Base-by-base conservation (phyloP, 805 yeast genomes). In the Kodamaea sagamina region DNA sequence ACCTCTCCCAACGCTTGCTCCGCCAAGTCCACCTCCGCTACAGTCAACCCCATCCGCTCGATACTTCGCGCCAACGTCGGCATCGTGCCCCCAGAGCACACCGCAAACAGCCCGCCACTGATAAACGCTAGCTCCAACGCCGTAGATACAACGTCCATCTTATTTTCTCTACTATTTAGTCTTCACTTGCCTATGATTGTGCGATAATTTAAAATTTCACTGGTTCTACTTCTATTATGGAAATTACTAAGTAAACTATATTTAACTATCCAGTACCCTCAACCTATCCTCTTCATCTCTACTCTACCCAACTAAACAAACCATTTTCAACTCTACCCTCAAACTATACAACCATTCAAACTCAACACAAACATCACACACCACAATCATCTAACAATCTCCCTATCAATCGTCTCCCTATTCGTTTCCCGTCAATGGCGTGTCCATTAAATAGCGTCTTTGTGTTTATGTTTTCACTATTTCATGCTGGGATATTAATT, bases 91-190 rank as follows among this genome's bases (percentile, higher is more conserved):
- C 36, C 39, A 8, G 38, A 35, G 21, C 41, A 22, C 8, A 42
- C 17, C 3, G 45, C 36, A 25, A 42, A 42, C 27, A 27, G 18
- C n/a, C 27, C 37, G n/a, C 38, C 21, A n/a, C 32, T 15, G 6
- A 42, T 15, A 2, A 42, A 12, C 27, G 41, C 41, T 13, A 42
- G 13, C 18, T 42, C 34, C n/a, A 42, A 19, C 8, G 41, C 45
- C 9, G 41, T 42, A 6, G 21, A 6, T 4, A 42, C 32, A 19
- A 38, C 35, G 15, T 42, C 24, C 45, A 42, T 42, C 22, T n/a
- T 24, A 6, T 21, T 21, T 24, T 35, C 12, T 13, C 32, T 17
- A n/a, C 15, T n/a, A 15, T 29, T 29, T 29, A 17, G 7, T 15
- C 15, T n/a, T 28, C 32, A 28, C 29, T 26, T 9, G 13, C 5